phyloP scores from a whole-genome alignment of 768 basidiomycete species.

The Podaxis rugospora region DNA sequence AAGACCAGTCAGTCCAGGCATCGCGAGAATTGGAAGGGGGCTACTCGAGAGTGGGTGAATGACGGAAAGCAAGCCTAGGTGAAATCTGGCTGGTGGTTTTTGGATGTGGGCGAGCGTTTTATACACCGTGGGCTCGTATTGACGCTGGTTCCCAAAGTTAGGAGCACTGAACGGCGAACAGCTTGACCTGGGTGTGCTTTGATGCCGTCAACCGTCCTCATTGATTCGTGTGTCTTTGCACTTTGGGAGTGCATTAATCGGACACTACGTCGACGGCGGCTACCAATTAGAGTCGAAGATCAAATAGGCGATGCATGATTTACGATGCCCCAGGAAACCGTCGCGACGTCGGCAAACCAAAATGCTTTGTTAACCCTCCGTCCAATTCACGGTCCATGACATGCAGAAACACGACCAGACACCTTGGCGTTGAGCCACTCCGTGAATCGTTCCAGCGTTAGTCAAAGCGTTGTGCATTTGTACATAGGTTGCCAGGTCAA shows the following conservation, averaged over 20 bases:
- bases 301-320: not conserved
- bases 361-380: no score
- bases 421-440: not conserved
- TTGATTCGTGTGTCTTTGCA: not conserved
- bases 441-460: not conserved
- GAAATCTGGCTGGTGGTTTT: not conserved
- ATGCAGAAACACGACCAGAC: not conserved
- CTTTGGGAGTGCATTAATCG: not conserved
- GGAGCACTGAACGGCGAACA: not conserved
- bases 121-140: not conserved
- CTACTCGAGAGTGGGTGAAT: not conserved
- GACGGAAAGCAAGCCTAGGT: not conserved
- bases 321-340: no score
- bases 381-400: not conserved
- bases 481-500: not conserved
- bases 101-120: not conserved
- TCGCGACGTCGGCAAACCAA: no score
- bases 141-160: not conserved
- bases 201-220: not conserved
- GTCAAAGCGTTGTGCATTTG: not conserved
- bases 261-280: not conserved
- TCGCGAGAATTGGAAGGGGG: not conserved
- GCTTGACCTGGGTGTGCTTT: not conserved
- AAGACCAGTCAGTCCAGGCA: not conserved
- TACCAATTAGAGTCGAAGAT: not conserved